Conservation (phyloP, 2,329 filamentous ascomycete species). For the Colletotrichum limetticola region DNA sequence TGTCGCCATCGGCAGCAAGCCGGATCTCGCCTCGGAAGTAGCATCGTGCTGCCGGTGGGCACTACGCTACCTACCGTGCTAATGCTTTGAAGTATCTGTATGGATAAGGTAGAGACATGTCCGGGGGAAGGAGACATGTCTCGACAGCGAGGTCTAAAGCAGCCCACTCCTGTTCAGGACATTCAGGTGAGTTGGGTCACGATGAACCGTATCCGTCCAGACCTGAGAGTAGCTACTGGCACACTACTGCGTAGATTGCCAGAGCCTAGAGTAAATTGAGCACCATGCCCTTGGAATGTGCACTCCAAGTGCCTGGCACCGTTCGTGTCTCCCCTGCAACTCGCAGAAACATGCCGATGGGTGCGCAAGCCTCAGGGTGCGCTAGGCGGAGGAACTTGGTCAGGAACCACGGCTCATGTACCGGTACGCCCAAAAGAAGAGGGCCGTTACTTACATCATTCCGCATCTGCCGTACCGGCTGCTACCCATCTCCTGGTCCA, state of each 20-base stretch:
- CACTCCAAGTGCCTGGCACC: conserved; percentile 8
- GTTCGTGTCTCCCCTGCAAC: conserved; percentile 12
- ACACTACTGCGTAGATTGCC: no score
- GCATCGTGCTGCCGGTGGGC: background rate
- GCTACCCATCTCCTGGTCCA: background rate
- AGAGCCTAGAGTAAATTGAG: background rate
- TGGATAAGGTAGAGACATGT: no score
- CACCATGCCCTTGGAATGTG: background rate
- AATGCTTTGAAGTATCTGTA: background rate
- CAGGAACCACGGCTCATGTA: background rate
- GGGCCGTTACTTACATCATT: background rate
- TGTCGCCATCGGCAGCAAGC: background rate
- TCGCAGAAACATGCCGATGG: conserved; percentile 21
- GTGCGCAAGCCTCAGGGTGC: background rate
- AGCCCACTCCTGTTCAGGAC: background rate
- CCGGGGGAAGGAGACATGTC: background rate
- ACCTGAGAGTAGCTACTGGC: no score
- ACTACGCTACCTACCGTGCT: background rate
- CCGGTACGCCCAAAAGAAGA: background rate
- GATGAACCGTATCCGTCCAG: background rate
- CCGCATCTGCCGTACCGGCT: background rate
- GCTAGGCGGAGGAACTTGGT: conserved; percentile 4
- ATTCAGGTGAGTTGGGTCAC: background rate
- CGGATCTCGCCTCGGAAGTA: background rate
- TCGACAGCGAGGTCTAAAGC: background rate